A percentile compares a stretch with the other conserved stretches of the same genome.
These are phyloP conservation scores for Phytophthora fragariaefolia DNA, from an alignment of 352 stramenopile species.

Conservation along the genomic window DNA sequence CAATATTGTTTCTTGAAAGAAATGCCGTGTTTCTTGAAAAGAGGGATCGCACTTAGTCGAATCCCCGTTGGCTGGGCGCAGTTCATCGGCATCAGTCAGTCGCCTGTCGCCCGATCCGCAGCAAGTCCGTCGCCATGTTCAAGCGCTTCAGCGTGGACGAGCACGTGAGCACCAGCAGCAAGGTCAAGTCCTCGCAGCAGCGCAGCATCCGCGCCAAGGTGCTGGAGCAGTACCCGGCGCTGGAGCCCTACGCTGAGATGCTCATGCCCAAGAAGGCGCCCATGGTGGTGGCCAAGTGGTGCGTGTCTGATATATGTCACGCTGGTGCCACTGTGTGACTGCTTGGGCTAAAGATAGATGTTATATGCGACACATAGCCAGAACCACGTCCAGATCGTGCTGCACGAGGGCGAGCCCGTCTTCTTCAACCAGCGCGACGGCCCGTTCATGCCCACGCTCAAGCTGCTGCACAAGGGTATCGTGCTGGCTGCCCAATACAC, in stretches of 20 bases:
- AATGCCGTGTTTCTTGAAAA: neutral
- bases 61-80: conserved; percentile 6
- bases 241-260: conserved; percentile 90
- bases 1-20: no score
- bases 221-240: conserved; percentile 92
- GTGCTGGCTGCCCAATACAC: conserved; percentile 11
- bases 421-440: conserved; percentile 98
- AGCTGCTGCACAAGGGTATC: conserved; percentile 94
- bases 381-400: conserved; percentile 92
- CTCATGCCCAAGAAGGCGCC: conserved; percentile 95
- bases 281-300: conserved; percentile 91
- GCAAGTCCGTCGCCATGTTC: conserved; percentile 82
- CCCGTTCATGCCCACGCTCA: conserved; percentile 96
- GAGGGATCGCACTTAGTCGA: neutral
- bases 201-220: conserved; percentile 95
- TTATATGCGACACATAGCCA: conserved; percentile 59
- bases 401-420: conserved; percentile 91
- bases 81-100: no score
- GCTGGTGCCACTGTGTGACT: neutral
- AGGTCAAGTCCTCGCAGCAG: conserved; percentile 98
- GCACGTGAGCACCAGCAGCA: conserved; percentile 95
- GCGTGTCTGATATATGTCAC: conserved; percentile 26
- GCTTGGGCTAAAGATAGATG: conserved; percentile 4
- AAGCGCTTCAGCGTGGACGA: conserved; percentile 95
- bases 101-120: neutral